These are phyloP conservation scores for Xylariomycetidae sp. DNA, from an alignment of 2,329 filamentous ascomycete species.

Conservation along the genomic window DNA sequence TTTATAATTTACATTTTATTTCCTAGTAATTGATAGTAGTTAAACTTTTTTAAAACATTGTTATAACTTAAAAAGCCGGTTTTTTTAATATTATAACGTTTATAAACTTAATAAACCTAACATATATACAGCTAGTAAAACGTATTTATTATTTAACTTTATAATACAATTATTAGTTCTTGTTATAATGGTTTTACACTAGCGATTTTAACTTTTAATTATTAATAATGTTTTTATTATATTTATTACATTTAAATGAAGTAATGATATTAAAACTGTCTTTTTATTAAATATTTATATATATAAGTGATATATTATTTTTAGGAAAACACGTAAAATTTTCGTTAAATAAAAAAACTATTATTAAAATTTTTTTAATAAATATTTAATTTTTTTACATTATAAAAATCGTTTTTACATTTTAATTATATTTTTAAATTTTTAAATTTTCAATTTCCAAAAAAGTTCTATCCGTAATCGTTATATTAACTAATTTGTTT, in stretches of 20 bases:
- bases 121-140: neutral
- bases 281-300: too few species aligned
- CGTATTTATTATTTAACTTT: neutral
- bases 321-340: too few species aligned
- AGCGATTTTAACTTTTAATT: neutral
- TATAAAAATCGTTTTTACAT: neutral
- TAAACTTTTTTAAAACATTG: neutral
- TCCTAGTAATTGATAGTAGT: neutral
- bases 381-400: neutral
- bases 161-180: neutral
- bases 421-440: neutral
- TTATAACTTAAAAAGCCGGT: neutral
- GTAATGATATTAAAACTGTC: too few species aligned
- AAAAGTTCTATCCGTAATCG: too few species aligned
- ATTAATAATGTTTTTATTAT: neutral
- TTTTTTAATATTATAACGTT: neutral
- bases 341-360: too few species aligned
- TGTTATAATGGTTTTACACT: too few species aligned
- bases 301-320: too few species aligned
- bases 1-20: neutral
- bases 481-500: neutral
- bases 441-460: neutral
- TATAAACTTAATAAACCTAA: neutral
- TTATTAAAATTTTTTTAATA: too few species aligned
- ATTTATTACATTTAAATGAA: neutral